phyloP scores from a whole-genome alignment of 208 protist genomes.

The Trypanosoma mega region DNA sequence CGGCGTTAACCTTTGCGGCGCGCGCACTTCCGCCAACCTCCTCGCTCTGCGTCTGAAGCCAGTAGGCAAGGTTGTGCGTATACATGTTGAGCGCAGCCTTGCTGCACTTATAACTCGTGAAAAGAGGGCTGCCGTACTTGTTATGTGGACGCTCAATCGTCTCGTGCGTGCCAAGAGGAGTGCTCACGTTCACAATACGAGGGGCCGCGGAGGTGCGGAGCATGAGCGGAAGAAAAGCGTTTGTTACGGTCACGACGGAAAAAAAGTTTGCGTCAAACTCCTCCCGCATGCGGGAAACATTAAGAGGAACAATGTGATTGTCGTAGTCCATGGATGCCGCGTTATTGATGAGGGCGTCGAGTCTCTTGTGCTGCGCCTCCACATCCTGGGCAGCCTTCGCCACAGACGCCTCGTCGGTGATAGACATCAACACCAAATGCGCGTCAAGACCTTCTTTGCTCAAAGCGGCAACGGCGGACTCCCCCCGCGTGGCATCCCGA shows the following conservation, averaged over 20 bases:
- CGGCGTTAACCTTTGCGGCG: slow-evolving; percentile 26
- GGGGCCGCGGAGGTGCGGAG: slow-evolving; percentile 52
- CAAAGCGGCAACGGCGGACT: slow-evolving; percentile 42
- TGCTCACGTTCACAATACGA: slow-evolving; percentile 76
- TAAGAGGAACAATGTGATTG: slow-evolving; percentile 25
- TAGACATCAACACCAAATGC: slow-evolving; percentile 49
- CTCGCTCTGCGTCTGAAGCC: slow-evolving; percentile 37
- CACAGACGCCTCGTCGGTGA: slow-evolving; percentile 45
- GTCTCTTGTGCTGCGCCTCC: slow-evolving; percentile 30
- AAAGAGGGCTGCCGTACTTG: slow-evolving; percentile 32
- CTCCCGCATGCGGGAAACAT: slow-evolving; percentile 36
- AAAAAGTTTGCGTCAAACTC: slow-evolving; percentile 69
- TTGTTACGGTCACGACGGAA: slow-evolving; percentile 53
- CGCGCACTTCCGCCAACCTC: slow-evolving; percentile 36
- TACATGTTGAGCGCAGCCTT: slow-evolving; percentile 87
- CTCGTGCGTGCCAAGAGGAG: slow-evolving; percentile 63
- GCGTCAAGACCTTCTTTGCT: slow-evolving; percentile 24
- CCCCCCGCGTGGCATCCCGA: slow-evolving; percentile 35
- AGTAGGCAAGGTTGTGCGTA: slow-evolving; percentile 61
- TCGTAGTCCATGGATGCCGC: slow-evolving; percentile 32
- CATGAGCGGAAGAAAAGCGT: slow-evolving; percentile 54
- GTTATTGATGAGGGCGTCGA: slow-evolving; percentile 82
- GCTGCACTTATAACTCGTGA: slow-evolving; percentile 49
- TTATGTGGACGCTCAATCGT: slow-evolving; percentile 48
- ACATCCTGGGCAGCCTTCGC: slow-evolving; percentile 43